Conservation (phyloP, 2,329 filamentous ascomycete species). For the Pestalotiopsis sp. region DNA sequence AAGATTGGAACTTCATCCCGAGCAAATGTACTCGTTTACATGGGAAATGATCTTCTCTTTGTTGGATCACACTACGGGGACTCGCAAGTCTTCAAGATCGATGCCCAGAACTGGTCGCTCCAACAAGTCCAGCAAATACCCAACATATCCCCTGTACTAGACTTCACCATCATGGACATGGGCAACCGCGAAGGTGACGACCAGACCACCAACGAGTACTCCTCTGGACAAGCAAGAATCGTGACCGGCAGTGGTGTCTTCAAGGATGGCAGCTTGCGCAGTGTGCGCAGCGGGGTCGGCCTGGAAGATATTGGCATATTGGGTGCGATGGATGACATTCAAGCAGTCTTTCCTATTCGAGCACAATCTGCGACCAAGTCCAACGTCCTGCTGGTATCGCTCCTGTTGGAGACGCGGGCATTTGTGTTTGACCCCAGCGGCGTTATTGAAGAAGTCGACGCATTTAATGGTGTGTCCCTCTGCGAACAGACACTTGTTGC, state of each 20-base stretch:
- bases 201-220: conserved; percentile 82
- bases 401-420: conserved; percentile 80
- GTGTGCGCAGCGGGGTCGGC: conserved; percentile 90
- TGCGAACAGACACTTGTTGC: conserved; percentile 72
- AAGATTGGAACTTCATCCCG: conserved; percentile 69
- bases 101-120: conserved; percentile 52
- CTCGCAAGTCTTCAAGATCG: conserved; percentile 70
- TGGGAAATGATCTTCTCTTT: conserved; percentile 75
- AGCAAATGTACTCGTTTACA: conserved; percentile 77
- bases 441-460: conserved; percentile 84
- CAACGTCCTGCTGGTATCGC: conserved; percentile 80
- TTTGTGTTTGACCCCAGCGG: conserved; percentile 77
- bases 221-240: conserved; percentile 90
- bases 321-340: conserved; percentile 75
- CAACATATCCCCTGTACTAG: conserved; percentile 89
- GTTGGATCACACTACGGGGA: conserved; percentile 92
- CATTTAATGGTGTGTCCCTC: conserved; percentile 72
- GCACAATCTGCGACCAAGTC: conserved; percentile 49
- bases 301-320: conserved; percentile 85
- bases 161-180: conserved; percentile 96
- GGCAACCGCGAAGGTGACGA: conserved; percentile 80
- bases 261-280: conserved; percentile 84
- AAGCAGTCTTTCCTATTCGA: conserved; percentile 71
- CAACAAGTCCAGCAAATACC: conserved; percentile 66
- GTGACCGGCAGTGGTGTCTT: conserved; percentile 92